Percentiles rank a stretch among this genome's conserved stretches.
phyloP scores from a whole-genome alignment of 768 basidiomycete genomes.

The Tricholoma terreum region DNA sequence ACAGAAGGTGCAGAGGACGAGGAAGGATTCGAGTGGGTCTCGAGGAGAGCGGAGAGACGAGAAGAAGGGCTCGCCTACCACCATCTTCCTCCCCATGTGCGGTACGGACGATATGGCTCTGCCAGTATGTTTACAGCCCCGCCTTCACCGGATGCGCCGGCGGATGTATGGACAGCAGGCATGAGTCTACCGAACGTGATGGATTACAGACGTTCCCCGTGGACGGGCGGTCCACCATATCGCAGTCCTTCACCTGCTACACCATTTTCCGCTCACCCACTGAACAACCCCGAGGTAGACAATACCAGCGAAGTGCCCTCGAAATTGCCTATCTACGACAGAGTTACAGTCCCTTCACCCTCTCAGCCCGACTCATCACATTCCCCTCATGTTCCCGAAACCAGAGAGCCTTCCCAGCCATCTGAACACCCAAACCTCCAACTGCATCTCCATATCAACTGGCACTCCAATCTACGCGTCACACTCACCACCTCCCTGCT shows the following conservation, averaged over 20 bases:
- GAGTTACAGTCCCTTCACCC: conserved; percentile 18
- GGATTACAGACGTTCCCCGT: conserved; percentile 30
- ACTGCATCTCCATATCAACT: conserved; percentile 79
- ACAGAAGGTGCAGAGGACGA: conserved; percentile 56
- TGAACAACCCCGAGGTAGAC: conserved; percentile 12
- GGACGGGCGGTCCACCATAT: conserved; percentile 28
- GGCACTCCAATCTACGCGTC: conserved; percentile 86
- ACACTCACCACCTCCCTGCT: conserved; percentile 89
- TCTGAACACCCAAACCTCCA: conserved; percentile 67
- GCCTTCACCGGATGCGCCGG: conserved; percentile 42
- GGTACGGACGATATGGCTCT: conserved; percentile 56
- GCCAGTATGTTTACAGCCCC: conserved; percentile 59
- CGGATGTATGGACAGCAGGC: conserved; percentile 43
- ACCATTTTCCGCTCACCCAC: conserved; percentile 24
- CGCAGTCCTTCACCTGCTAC: conserved; percentile 34
- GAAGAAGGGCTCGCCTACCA: conserved; percentile 62
- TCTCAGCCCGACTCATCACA: conserved; percentile 2
- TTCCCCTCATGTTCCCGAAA: conserved; percentile 2
- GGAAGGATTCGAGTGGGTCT: conserved; percentile 84
- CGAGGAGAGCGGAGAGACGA: conserved; percentile 55
- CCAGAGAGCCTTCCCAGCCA: conserved; percentile 6
- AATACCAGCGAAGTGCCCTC: neutral
- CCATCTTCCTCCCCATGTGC: conserved; percentile 70
- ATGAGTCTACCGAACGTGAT: conserved; percentile 37
- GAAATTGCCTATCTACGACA: conserved; percentile 5